These are phyloP conservation scores for Lecanicillium sp. DNA, from an alignment of 2,329 filamentous ascomycete genomes.

Conservation along the genomic window DNA sequence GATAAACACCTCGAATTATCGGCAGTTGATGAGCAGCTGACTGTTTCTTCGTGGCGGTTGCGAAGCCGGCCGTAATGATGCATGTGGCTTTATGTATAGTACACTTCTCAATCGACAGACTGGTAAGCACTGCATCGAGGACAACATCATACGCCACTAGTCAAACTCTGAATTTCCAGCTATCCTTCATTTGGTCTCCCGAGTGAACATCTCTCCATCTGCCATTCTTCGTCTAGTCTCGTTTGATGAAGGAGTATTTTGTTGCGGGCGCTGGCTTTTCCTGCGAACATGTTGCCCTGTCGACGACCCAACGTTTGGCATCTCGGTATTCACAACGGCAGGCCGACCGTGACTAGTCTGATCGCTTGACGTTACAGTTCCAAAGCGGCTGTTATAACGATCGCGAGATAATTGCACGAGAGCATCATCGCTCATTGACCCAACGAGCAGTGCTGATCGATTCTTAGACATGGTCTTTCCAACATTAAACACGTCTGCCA, in stretches of 20 bases:
- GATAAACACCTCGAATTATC: not conserved
- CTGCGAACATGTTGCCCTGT: not conserved
- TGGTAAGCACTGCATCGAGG: too few species aligned
- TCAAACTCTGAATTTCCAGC: not conserved
- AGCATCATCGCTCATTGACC: slow-evolving; percentile 28
- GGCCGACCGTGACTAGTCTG: not conserved
- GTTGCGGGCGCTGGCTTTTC: not conserved
- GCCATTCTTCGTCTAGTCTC: not conserved
- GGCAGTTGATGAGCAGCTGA: not conserved
- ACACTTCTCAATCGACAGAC: not conserved
- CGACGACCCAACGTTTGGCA: not conserved
- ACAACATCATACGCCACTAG: not conserved
- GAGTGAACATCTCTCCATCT: not conserved
- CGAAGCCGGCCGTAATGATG: not conserved
- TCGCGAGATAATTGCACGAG: slow-evolving; percentile 16
- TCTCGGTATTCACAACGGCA: not conserved
- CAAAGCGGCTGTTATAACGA: slow-evolving; percentile 20
- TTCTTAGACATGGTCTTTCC: slow-evolving; percentile 29
- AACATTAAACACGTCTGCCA: slow-evolving; percentile 36
- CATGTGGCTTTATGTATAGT: not conserved
- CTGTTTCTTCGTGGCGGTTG: not conserved
- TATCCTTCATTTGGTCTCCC: not conserved
- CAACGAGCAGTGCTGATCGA: slow-evolving; percentile 30
- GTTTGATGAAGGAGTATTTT: not conserved
- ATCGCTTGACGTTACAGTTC: slow-evolving; percentile 4